phyloP scores from a whole-genome alignment of 2,329 filamentous ascomycete species.

The Zarea fungicola region DNA sequence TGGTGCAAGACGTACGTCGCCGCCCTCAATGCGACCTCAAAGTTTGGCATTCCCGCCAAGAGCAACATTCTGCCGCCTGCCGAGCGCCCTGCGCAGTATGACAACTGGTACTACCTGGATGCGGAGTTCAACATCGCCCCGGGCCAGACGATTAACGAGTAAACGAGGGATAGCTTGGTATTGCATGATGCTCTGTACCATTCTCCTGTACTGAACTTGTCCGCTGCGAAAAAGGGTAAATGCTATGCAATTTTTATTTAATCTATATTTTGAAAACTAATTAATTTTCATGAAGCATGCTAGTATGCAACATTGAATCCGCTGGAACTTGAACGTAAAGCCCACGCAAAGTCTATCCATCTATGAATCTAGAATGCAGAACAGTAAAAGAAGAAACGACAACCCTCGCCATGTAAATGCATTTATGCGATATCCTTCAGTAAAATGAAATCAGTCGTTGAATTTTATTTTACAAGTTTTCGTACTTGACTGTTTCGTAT shows the following conservation, averaged over 20 bases:
- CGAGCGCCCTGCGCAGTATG: constrained; percentile 27
- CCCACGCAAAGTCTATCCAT: no score
- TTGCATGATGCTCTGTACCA: no score
- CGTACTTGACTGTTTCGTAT: constrained; percentile 31
- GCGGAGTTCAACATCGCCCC: constrained; percentile 25
- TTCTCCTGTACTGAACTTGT: no score
- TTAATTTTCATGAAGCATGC: no score
- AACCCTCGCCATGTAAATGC: no score
- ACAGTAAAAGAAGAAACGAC: no score
- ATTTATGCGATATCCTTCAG: background rate
- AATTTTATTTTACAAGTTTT: background rate
- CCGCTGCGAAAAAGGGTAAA: no score
- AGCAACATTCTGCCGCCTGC: constrained; percentile 26
- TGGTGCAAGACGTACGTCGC: constrained; percentile 28
- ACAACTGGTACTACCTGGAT: constrained; percentile 34
- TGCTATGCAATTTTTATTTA: no score
- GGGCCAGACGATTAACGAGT: constrained; percentile 7
- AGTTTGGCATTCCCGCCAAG: constrained; percentile 27
- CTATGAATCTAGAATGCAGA: no score
- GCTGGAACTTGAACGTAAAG: no score
- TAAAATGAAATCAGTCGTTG: background rate
- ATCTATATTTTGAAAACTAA: no score
- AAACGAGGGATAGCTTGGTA: background rate
- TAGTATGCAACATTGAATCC: no score
- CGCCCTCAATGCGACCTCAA: constrained; percentile 26